Evolutionary conservation across 352 stramenopile species (phyloP).

Genomic region (Phytophthora idaei): DNA sequence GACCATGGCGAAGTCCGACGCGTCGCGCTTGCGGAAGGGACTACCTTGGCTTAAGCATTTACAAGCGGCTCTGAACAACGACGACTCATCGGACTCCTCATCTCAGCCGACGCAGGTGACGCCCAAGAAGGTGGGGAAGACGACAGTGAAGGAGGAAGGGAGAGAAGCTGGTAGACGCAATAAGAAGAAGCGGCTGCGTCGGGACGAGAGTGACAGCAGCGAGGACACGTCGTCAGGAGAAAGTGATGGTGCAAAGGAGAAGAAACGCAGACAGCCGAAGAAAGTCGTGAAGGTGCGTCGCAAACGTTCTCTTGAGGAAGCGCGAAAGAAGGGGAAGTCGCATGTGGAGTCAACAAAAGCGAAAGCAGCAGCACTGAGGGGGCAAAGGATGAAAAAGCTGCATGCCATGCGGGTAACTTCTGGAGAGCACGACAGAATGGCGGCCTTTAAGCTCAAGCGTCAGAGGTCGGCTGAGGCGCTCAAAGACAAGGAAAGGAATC

Average conservation of each 20-base stretch:
- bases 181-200: slow-evolving; percentile 12
- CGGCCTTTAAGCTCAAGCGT: slow-evolving; percentile 10
- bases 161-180: neutral
- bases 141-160: neutral
- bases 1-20: slow-evolving; percentile 2
- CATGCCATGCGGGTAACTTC: neutral
- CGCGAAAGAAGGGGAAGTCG: slow-evolving; percentile 1
- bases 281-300: slow-evolving; percentile 5
- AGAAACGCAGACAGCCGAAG: neutral
- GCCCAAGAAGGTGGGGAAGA: slow-evolving; percentile 6
- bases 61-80: slow-evolving; percentile 25
- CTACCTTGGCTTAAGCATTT: slow-evolving; percentile 35
- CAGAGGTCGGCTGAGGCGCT: neutral
- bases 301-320: slow-evolving; percentile 4
- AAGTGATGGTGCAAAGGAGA: neutral
- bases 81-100: slow-evolving; percentile 36
- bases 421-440: slow-evolving; percentile 4
- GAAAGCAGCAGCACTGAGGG: slow-evolving; percentile 3
- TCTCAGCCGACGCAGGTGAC: slow-evolving; percentile 1
- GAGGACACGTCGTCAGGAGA: slow-evolving; percentile 6
- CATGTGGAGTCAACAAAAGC: neutral
- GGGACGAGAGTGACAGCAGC: neutral
- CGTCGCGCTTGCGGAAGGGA: slow-evolving; percentile 11
- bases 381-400: slow-evolving; percentile 15
- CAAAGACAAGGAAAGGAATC: slow-evolving; percentile 7